Evolutionary conservation across 257 asterid species (phyloP), one percentile per base, ranked within the genome.

Genomic region (Solanum arcanum): DNA sequence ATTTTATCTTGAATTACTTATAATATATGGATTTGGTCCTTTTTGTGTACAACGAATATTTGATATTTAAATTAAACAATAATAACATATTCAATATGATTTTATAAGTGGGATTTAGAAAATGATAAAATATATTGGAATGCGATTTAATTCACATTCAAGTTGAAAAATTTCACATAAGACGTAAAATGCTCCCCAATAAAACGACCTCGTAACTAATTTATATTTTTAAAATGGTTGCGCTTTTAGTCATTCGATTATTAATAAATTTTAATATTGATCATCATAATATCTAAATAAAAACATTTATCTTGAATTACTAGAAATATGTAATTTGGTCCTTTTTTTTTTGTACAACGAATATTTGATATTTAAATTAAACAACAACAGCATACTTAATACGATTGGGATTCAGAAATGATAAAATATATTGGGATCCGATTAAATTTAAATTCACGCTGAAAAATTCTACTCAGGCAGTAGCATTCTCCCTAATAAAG

Each of bases 81-180:
- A 59, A 52, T 52, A 18, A 59, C 27, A 20, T 21, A 9, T 2
- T 12, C 5, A 59, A 21, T 59, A 59, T 1, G 6, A 59, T 0
- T 1, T 2, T 0, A 60, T 1, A 4, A 60, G 29, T 9, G 29
- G 1, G 1, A 62, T 21, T 10, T 6, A 23, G 0, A 4, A 62
- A 23, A 62, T 8, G 0, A 10, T 21, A 59, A 62, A 62, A 23
- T 23, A 5, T 62, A 62, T 62, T 10, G 0, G 2, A 0, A 0
- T 21, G 0, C 12, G 0, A 2, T n/a, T 10, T 23, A 10, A 23
- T 62, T 62, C 7, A 11, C n/a, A n/a, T 62, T 60, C 2, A 25
- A 7, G 0, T 0, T 4, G 3, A 4, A 62, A 60, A 9, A 11
- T 62, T 23, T 0, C 31, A 23, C 7, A 10, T 23, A 62, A 0